Evolutionary conservation across 805 yeast genomes (phyloP), one percentile per base, ranked within the genome.

Genomic region (Sugiyamaella smithiae): DNA sequence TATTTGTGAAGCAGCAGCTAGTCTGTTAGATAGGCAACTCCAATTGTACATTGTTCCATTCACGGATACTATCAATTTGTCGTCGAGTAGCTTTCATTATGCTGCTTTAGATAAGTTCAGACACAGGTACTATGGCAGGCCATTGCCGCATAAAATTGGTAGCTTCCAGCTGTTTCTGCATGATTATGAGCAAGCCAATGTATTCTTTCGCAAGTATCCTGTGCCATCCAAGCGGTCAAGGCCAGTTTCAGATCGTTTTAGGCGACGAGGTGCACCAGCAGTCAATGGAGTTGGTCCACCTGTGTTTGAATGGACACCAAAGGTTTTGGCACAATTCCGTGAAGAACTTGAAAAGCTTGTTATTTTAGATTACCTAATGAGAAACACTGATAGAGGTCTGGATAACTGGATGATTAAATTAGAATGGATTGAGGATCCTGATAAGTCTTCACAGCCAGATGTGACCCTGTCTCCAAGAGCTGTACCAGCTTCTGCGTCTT

Each of bases 381-480:
- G 90, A 55, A 84, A 85, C 57, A 84, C 91, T 0, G 90, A 84
- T 61, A 66, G 91, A 32, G 86, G 87, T 0, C 62, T 80, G 8
- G 90, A 84, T 59, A 84, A 85, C 57, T 84, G 90, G 90, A 84
- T 85, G 91, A 74, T 84, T 17, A 72, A 72, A 48, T 56, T 81
- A 14, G 75, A 72, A n/a, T 76, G 80, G 75, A 41, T 40, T 4
- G 51, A 54, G 19, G 51, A 37, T 1, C 31, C 51, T 3, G 48
- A 42, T 5, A n/a, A 28, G 16, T 6, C 41, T 17, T 8, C 25
- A 8, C 17, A n/a, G 6, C 37, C 19, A 8, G 25, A 17, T 4
- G 40, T n/a, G 16, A 14, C 40, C 12, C 46, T 35, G 11, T 38
- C 48, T 57, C 53, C 35, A 24, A 38, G 42, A 5, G 19, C 46